Conservation (phyloP, 2,329 filamentous ascomycete genomes). For the Fusarium xyrophilum region DNA sequence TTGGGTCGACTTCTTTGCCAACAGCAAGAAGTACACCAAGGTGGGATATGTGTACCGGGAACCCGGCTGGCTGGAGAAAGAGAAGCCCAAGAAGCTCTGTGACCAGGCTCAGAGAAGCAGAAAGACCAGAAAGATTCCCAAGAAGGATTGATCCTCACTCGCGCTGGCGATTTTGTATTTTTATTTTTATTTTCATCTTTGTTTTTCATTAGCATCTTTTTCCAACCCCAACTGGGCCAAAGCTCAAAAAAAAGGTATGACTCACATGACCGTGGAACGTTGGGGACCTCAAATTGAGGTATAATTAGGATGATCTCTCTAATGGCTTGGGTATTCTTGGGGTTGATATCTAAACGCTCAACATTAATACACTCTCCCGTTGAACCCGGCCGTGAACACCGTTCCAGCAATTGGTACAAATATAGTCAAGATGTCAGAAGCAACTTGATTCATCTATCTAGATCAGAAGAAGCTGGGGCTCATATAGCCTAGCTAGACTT, state of each 20-base stretch:
- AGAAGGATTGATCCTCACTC: constrained; percentile 1
- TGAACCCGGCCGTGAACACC: constrained; percentile 17
- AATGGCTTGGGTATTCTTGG: constrained; percentile 17
- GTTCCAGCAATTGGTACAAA: too few relatives aligned
- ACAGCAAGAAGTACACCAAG: constrained; percentile 79
- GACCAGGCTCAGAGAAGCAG: constrained; percentile 68
- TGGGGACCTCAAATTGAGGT: not conserved
- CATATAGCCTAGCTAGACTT: too few relatives aligned
- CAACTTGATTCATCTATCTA: too few relatives aligned
- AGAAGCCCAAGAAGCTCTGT: constrained; percentile 71
- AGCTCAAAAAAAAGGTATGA: not conserved
- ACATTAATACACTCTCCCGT: constrained; percentile 19
- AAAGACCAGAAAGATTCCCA: constrained; percentile 55
- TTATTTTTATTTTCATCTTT: not conserved
- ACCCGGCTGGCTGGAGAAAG: constrained; percentile 66
- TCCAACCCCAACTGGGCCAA: not conserved
- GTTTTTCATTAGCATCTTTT: not conserved
- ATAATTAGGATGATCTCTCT: constrained; percentile 9
- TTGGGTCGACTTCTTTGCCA: constrained; percentile 85
- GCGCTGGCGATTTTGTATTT: not conserved
- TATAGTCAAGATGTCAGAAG: too few relatives aligned
- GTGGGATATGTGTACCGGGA: constrained; percentile 76
- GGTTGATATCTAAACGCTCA: constrained; percentile 6
- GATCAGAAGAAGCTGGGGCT: too few relatives aligned
- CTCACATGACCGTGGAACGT: not conserved